Evolutionary conservation across 768 basidiomycete species (phyloP).

Genomic region (Trametes sanguinea): DNA sequence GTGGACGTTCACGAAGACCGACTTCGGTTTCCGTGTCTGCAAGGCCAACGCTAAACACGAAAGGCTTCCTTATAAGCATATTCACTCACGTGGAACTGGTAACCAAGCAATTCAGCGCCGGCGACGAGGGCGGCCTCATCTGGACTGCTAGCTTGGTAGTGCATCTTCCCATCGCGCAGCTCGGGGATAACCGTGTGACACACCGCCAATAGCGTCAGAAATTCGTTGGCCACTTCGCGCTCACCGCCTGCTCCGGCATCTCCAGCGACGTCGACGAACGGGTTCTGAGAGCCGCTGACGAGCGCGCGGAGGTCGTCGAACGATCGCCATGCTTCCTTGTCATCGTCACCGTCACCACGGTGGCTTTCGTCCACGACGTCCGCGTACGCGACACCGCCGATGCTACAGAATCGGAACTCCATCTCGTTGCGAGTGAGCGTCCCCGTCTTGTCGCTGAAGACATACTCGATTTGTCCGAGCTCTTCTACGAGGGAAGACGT

Average conservation of each 20-base stretch:
- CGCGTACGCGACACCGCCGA: slow-evolving; percentile 88
- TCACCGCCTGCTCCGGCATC: slow-evolving; percentile 39
- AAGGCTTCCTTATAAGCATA: neutral
- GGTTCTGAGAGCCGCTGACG: slow-evolving; percentile 49
- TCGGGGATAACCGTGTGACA: slow-evolving; percentile 99
- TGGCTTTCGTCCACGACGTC: slow-evolving; percentile 89
- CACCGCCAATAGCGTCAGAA: slow-evolving; percentile 65
- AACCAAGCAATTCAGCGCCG: slow-evolving; percentile 90
- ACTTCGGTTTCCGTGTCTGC: slow-evolving; percentile 95
- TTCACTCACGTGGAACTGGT: slow-evolving; percentile 84
- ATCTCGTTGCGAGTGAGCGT: slow-evolving; percentile 97
- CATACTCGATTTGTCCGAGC: slow-evolving; percentile 96
- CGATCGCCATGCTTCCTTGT: slow-evolving; percentile 67
- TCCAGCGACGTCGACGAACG: slow-evolving; percentile 52
- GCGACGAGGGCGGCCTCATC: slow-evolving; percentile 96
- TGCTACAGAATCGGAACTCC: slow-evolving; percentile 91
- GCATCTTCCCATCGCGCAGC: slow-evolving; percentile 81
- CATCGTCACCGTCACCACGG: slow-evolving; percentile 58
- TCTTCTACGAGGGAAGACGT: slow-evolving; percentile 98
- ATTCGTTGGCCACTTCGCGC: slow-evolving; percentile 35
- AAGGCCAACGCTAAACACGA: neutral
- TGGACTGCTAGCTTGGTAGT: slow-evolving; percentile 95
- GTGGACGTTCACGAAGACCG: slow-evolving; percentile 83
- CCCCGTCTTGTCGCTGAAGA: slow-evolving; percentile 94
- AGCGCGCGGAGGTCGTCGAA: slow-evolving; percentile 71